Evolutionary conservation across 2,329 filamentous ascomycete genomes (phyloP), one percentile per base, ranked within the genome.

Genomic region (Microdochium trichocladiopsis): DNA sequence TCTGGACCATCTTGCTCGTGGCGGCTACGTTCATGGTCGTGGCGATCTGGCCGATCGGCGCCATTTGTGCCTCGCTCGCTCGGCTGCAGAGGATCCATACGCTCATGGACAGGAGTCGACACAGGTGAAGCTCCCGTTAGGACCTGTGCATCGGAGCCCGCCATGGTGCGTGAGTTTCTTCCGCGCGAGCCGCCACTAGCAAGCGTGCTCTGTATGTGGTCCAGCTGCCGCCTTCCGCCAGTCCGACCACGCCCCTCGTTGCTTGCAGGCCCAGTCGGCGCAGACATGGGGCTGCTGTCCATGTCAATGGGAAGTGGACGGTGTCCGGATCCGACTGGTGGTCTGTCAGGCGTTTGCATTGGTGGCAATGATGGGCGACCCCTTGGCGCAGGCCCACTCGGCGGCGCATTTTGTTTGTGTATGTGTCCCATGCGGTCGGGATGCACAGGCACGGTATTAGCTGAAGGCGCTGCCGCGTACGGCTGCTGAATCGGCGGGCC

Each of bases 201-300:
- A 57, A 84, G 71, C 50, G 75, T 80, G 55, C 68, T 82, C 58
- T 84, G 82, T 54, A 86, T 84, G 47, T 78, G 77, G 12, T 76
- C 76, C 25, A 86, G 69, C 58, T 84, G 79, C 53, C 81, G 72
- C 53, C 74, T 69, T 18, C 75, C 71, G 25, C 76, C 63, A 48
- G 64, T 64, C 51, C 73, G 58, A 57, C 62, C 67, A 25, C 68
- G 63, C 48, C 68, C 65, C 45, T 60, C 65, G 47, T 60, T 50
- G 1, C 62, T 60, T 12, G 67, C 61, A 37, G 65, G 67, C n/a
- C 66, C 66, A 9, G 66, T 67, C 14, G 66, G 65, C 16, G 63
- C 60, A 25, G 62, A 56, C 50, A 67, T 61, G 22, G 63, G 53
- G 41, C 55, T 66, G 28, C 54, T 60, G n/a, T 67, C 65, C 28